Conservation (phyloP, 805 yeast genomes). For the Yamadazyma kitorensis region DNA sequence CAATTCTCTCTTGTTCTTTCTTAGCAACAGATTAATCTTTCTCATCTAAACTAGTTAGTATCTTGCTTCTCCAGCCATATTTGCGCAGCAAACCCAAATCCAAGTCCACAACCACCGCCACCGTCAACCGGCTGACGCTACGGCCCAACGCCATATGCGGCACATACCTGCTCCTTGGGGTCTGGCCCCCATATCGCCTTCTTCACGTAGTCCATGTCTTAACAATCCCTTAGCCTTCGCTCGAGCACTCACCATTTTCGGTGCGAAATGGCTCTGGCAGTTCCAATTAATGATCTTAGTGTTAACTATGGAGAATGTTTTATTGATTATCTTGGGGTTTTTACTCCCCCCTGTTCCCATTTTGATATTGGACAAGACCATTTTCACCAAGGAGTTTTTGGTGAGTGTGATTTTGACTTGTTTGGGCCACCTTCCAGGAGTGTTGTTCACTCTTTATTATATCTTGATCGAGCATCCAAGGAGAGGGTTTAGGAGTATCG, state of each 20-base stretch:
- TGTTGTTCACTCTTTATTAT: constrained; percentile 29
- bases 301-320: constrained; percentile 17
- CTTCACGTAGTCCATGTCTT: constrained; percentile 74
- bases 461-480: constrained; percentile 19
- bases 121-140: neutral
- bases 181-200: constrained; percentile 95
- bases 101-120: neutral
- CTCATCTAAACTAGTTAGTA: constrained; percentile 48
- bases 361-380: constrained; percentile 26
- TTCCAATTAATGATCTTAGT: neutral
- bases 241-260: neutral
- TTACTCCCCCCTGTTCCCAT: constrained; percentile 40
- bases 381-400: constrained; percentile 33
- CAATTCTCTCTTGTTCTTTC: constrained; percentile 81
- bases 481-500: constrained; percentile 18
- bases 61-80: neutral
- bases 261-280: neutral
- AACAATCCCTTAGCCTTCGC: neutral
- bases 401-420: constrained; percentile 29
- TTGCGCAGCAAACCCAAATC: neutral
- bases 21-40: constrained; percentile 71
- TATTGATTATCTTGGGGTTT: constrained; percentile 30
- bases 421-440: constrained; percentile 33
- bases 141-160: too few species aligned
- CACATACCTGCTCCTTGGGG: constrained; percentile 77